Conservation (phyloP, 768 basidiomycete genomes). For the Mycena belliarum region DNA sequence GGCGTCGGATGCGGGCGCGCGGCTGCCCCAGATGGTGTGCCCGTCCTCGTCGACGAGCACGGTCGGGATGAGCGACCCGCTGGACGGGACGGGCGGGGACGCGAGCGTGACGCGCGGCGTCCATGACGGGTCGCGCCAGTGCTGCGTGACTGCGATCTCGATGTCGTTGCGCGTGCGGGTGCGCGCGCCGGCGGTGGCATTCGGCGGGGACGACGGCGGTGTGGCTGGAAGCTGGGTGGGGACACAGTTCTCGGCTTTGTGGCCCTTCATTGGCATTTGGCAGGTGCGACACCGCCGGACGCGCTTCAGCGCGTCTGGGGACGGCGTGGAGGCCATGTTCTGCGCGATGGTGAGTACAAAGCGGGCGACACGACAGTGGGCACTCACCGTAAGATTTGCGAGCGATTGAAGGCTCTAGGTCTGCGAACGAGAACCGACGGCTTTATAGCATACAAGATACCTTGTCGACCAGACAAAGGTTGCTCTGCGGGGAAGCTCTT, state of each 20-base stretch:
- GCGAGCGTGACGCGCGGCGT: not conserved
- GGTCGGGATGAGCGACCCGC: constrained; percentile 10
- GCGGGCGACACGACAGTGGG: too few species aligned
- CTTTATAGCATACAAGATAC: not conserved
- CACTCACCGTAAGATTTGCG: not conserved
- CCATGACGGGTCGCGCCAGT: constrained; percentile 20
- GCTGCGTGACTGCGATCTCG: constrained; percentile 5
- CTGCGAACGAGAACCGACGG: not conserved
- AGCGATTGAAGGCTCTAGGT: not conserved
- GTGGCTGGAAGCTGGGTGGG: constrained; percentile 4
- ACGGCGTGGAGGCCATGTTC: constrained; percentile 9
- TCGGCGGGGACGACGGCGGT: constrained; percentile 15
- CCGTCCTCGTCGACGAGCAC: constrained; percentile 22
- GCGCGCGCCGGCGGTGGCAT: not conserved
- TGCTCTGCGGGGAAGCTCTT: not conserved
- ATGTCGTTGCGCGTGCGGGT: not conserved
- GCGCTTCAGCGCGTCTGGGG: constrained; percentile 7
- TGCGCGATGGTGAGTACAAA: not conserved
- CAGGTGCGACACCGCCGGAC: constrained; percentile 14
- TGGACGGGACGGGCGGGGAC: not conserved
- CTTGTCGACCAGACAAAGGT: constrained; percentile 5
- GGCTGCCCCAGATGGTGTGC: constrained; percentile 17
- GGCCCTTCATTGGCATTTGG: constrained; percentile 18
- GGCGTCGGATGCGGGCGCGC: not conserved
- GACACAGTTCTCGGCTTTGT: constrained; percentile 15